Evolutionary conservation across 495 filamentous ascomycete species (phyloP), one percentile per base, ranked within the genome.

Genomic region (Cairneyella variabilis): DNA sequence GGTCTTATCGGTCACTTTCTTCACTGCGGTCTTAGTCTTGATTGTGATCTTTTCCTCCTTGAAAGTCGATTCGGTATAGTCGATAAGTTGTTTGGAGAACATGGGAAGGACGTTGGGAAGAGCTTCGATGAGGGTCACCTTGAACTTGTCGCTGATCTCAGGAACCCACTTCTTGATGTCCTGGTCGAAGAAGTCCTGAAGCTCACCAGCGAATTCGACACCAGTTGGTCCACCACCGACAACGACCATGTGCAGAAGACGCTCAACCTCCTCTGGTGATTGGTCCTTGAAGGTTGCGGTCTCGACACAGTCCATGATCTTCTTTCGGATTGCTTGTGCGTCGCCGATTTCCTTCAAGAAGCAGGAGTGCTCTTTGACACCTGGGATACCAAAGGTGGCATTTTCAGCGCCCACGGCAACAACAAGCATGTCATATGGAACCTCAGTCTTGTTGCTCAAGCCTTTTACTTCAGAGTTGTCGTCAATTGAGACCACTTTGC

Each of bases 291-390:
- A 97, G 66, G 87, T 90, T 37, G 93, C 92, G 11, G 91, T 97
- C 75, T 99, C 93, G 56, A 95, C 88, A 66, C 95, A 97, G 76
- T 99, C 95, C 93, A 99, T 97, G 76, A 99, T 95, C 69, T 89
- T 88, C 76, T 90, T 96, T 63, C 93, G 90, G 64, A 99, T 97
- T 59, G 83, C 79, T 69, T 97, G 92, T 28, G 93, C 92, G 69
- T 99, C 93, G 53, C 76, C 81, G 58, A 99, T 95, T 73, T 99
- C 93, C 80, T 97, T 97, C 64, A 99, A 73, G 81, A 99, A 99
- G 79, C 90, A 96, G 56, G 88, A 90, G 77, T 99, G 68, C 71
- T 99, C 92, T 56, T 84, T 84, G 44, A 99, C 93, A 69, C 93
- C 93, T 23, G 87, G 88, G 64, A 99, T 97, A 63, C 92, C 93